These are phyloP conservation scores for Schwanniomyces yamadae DNA, from an alignment of 805 yeast genomes.

Conservation along the genomic window DNA sequence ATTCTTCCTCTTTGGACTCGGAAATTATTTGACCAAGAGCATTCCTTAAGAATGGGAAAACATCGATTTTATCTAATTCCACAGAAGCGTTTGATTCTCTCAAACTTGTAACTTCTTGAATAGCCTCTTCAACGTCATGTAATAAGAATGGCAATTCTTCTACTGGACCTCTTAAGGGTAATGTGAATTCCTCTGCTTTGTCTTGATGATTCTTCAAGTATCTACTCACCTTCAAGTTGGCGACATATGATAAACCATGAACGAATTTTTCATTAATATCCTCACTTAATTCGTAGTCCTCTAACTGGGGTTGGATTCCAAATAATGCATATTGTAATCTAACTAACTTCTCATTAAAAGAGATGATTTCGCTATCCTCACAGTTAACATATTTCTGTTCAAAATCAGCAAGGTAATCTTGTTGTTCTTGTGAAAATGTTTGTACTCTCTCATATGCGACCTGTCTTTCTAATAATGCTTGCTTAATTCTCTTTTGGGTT, in stretches of 20 bases:
- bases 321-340: slow-evolving; percentile 80
- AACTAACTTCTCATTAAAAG: slow-evolving; percentile 64
- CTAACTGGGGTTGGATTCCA: slow-evolving; percentile 74
- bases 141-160: slow-evolving; percentile 44
- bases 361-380: slow-evolving; percentile 52
- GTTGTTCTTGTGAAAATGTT: slow-evolving; percentile 44
- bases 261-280: slow-evolving; percentile 51
- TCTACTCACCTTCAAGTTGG: slow-evolving; percentile 60
- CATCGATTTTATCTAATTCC: slow-evolving; percentile 38
- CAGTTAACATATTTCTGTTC: slow-evolving; percentile 53
- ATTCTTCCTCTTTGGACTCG: slow-evolving; percentile 3
- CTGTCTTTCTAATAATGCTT: slow-evolving; percentile 83
- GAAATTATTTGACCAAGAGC: slow-evolving; percentile 24
- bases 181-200: slow-evolving; percentile 13
- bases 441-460: slow-evolving; percentile 63
- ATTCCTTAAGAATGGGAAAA: slow-evolving; percentile 35
- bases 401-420: slow-evolving; percentile 56
- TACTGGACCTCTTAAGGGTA: slow-evolving; percentile 39
- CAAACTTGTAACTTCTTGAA: slow-evolving; percentile 47
- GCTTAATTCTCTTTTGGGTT: slow-evolving; percentile 62
- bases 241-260: slow-evolving; percentile 67
- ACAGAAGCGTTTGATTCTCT: slow-evolving; percentile 39
- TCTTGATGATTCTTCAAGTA: slow-evolving; percentile 25
- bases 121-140: slow-evolving; percentile 36
- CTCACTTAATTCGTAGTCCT: slow-evolving; percentile 54